Base-by-base conservation (phyloP, 202 grass and related monocot species). In the Schoenoplectus triqueter region DNA sequence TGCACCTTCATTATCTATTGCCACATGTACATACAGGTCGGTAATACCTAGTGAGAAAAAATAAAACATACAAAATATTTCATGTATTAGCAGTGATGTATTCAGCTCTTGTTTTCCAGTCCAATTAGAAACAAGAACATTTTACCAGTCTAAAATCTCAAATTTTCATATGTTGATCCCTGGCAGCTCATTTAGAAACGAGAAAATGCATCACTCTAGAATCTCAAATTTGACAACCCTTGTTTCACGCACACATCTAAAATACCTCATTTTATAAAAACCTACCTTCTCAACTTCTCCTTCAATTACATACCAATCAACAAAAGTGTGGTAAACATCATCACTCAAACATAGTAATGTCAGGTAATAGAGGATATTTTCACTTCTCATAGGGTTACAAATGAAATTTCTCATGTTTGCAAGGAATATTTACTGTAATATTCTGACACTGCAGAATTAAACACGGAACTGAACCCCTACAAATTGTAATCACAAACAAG, bases 1-100 rank as follows among this genome's bases (percentile, higher is more conserved):
- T 1, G 86, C 95, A 44, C 85, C 92, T 80, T 95, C 84, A 51
- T 98, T 98, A 86, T 93, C 88, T 17, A 95, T 91, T 54, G 91
- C 93, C 74, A 98, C 95, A 89, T 98, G 95, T 39, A 98, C 93
- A 75, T 98, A 98, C 83, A 98, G 77, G 86, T 98, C 91, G 10
- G 91, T 92, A 88, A 98, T 92, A 72, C 93, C 95, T 98, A 92
- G 64, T 68, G 40, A 56, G 69, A 85, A 82, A 13, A 54, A 50
- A 68, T 47, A 73, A 69, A 66, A 44, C 14, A 64, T 5, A 21
- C 10, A 64, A 19, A 54, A 75, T 74, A 7, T 2, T 9, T 66
- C 49, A 78, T 78, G 14, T 40, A 59, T 42, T 57, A 57, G 4
- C 50, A 57, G 73, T 17, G 39, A 69, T 7, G 80, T 42, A 15